Percentiles rank a stretch among this genome's conserved stretches.
phyloP scores from a whole-genome alignment of 2,329 filamentous ascomycete genomes.

The Escovopsis sp. region DNA sequence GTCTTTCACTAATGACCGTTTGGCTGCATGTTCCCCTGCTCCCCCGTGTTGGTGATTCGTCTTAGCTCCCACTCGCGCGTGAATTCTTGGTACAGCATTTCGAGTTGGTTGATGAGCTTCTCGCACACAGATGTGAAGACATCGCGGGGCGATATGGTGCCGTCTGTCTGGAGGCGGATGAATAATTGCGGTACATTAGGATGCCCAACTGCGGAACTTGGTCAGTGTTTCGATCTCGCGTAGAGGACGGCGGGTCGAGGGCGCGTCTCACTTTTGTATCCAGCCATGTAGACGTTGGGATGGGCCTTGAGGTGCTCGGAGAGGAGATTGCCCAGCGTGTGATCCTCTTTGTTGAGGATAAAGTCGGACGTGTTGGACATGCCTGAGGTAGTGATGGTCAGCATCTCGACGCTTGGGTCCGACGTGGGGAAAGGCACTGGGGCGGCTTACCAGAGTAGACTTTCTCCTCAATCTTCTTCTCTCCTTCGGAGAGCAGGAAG shows the following conservation, averaged over 20 bases:
- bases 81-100: slow-evolving; percentile 71
- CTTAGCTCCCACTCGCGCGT: slow-evolving; percentile 83
- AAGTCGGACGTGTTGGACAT: slow-evolving; percentile 94
- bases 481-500: slow-evolving; percentile 71
- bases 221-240: slow-evolving; percentile 7
- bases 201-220: slow-evolving; percentile 29
- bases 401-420: background rate
- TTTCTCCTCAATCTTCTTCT: slow-evolving; percentile 87
- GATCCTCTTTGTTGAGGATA: slow-evolving; percentile 90
- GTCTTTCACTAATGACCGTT: slow-evolving; percentile 16
- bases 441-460: slow-evolving; percentile 68
- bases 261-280: slow-evolving; percentile 59
- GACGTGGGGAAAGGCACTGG: background rate
- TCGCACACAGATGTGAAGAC: slow-evolving; percentile 69
- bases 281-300: slow-evolving; percentile 74
- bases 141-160: slow-evolving; percentile 74
- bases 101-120: slow-evolving; percentile 68
- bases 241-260: too few species aligned
- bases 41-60: slow-evolving; percentile 62
- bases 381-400: slow-evolving; percentile 27
- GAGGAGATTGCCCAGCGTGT: slow-evolving; percentile 85
- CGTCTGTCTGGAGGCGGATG: slow-evolving; percentile 84
- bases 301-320: slow-evolving; percentile 74
- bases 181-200: slow-evolving; percentile 47
- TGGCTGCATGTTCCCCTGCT: slow-evolving; percentile 32